Evolutionary conservation across 2,329 filamentous ascomycete genomes (phyloP), one percentile per base, ranked within the genome.

Genomic region (Periconia sp.): DNA sequence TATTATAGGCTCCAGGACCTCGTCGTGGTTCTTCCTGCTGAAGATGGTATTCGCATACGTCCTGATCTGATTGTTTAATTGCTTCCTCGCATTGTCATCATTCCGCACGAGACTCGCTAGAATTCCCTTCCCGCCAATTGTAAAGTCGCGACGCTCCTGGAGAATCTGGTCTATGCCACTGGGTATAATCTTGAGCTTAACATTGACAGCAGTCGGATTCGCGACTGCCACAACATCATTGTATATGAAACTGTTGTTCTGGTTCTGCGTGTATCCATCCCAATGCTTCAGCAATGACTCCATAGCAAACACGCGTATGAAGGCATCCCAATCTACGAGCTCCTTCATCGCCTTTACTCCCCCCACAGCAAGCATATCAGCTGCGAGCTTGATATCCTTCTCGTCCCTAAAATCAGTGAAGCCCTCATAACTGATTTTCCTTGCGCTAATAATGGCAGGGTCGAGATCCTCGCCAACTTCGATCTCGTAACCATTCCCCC

Each of bases 141-240:
- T 16, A 21, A 43, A 43, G 7, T 31, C 31, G 2, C 33, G 32
- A 7, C 28, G 32, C 24, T 28, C 22, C 18, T 43, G 40, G 4
- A 43, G 8, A 12, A 43, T 43, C 33, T 43, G 40, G 17, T 43
- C 40, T 32, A 43, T 43, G 16, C 40, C 40, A 5, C 12, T 36
- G 16, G 33, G 32, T 8, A 43, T 43, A 33, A 43, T 36, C 33
- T 43, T 43, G 23, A 43, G 22, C 32, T 43, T 43, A 3, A 43
- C 40, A 24, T 43, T 21, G 16, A 10, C 18, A 15, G 19, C 22
- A n/a, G 23, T 17, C 12, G 40, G 40, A 19, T 43, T 37, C 4
- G 22, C 40, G 16, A 43, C 40, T 12, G 40, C 32, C 15, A 24
- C 28, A 8, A 15, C 30, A 25, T 43, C 40, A 18, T 43, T 43